phyloP scores from a whole-genome alignment of 2,329 filamentous ascomycete genomes.

The Xylaria sp. region DNA sequence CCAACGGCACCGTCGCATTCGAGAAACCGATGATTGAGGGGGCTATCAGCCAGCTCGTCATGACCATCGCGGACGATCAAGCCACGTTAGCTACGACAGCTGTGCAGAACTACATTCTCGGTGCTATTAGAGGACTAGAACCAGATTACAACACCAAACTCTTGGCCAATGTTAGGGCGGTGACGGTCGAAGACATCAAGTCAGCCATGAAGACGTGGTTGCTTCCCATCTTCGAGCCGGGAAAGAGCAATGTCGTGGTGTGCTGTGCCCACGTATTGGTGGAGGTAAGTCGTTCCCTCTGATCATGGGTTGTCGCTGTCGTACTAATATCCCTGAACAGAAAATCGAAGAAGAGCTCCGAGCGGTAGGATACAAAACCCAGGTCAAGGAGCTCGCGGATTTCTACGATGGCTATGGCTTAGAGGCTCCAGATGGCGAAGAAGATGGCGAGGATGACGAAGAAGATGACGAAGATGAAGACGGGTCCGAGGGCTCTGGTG shows the following conservation, averaged over 20 bases:
- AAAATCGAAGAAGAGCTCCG: slow-evolving; percentile 75
- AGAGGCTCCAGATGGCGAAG: slow-evolving; percentile 62
- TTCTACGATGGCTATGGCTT: slow-evolving; percentile 93
- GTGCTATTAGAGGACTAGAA: slow-evolving; percentile 75
- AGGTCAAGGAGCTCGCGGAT: slow-evolving; percentile 71
- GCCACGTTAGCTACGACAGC: slow-evolving; percentile 82
- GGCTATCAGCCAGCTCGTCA: slow-evolving; percentile 86
- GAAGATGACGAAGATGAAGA: slow-evolving; percentile 26
- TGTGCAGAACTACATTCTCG: slow-evolving; percentile 78
- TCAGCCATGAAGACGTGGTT: slow-evolving; percentile 74
- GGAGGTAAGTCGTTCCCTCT: slow-evolving; percentile 63
- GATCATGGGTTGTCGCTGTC: background rate
- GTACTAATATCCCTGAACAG: slow-evolving; percentile 46
- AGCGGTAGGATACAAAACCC: slow-evolving; percentile 75
- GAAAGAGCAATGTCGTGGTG: slow-evolving; percentile 81
- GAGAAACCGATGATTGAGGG: slow-evolving; percentile 85
- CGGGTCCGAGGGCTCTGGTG: slow-evolving; percentile 17
- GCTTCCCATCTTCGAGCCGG: slow-evolving; percentile 77
- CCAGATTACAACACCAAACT: slow-evolving; percentile 78
- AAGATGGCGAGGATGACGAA: slow-evolving; percentile 37
- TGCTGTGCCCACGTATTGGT: slow-evolving; percentile 85
- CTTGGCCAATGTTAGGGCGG: slow-evolving; percentile 74
- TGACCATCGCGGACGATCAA: slow-evolving; percentile 84
- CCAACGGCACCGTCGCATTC: slow-evolving; percentile 70
- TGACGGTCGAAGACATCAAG: slow-evolving; percentile 77